Evolutionary conservation across 495 filamentous ascomycete species (phyloP), one percentile per base, ranked within the genome.

Genomic region (Venustampulla echinocandica): DNA sequence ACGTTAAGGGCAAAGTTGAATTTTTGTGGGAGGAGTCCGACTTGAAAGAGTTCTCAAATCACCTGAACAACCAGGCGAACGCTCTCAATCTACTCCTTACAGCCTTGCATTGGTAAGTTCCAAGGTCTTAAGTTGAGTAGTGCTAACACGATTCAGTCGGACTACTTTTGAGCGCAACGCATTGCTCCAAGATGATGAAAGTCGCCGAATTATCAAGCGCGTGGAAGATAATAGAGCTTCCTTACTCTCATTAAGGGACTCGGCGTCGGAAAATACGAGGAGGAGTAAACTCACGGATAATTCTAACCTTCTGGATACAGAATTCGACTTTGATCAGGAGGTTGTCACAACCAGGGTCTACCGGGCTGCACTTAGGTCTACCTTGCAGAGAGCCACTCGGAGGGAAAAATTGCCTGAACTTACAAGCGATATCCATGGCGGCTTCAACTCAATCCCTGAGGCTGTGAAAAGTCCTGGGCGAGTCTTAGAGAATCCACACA

Each of bases 291-390:
- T 15, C 6, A 37, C 34, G 15, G 34, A 37, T 9, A 37, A 37
- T 37, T 37, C 9, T 9, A 10, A 17, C 15, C 34, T 37, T 17
- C 15, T 37, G 15, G 34, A 37, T 37, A 37, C 7, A 15, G 34
- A 37, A 10, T 37, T 37, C 15, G 34, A 37, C 15, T 37, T 37
- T 37, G 34, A 37, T 37, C 34, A 37, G 7, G 34, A 37, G 15
- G 15, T 37, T 18, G 17, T 37, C 15, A 37, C 34, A 37, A 10
- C 34, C 15, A 37, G 15, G 6, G 34, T 37, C 15, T 37, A 37
- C 15, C 7, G 34, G 15, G 34, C 34, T 9, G 34, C 34, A 17
- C 34, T 37, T 7, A 37, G 34, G 15, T 37, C 34, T 5, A 37
- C 9, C 34, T 10, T 37, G 34, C 7, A 15, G 15, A 37, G 17